A percentile compares a stretch with the other conserved stretches of the same genome.
Conservation (phyloP, 768 basidiomycete genomes). For the Mycena polygramma region DNA sequence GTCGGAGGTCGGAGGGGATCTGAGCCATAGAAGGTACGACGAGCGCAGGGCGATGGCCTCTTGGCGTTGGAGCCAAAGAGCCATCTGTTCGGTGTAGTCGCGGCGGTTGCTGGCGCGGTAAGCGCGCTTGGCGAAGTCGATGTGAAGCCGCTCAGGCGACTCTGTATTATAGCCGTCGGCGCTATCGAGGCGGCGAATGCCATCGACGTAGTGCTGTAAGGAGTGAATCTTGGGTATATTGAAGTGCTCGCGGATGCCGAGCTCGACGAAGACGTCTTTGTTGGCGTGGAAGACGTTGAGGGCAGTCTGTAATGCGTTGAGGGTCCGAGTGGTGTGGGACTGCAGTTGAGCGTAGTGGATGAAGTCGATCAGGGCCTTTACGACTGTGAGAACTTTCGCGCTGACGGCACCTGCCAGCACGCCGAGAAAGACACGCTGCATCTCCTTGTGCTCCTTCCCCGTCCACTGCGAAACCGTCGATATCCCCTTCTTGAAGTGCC, state of each 20-base stretch:
- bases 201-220: neutral
- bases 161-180: constrained; percentile 2
- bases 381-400: neutral
- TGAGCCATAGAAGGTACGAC: neutral
- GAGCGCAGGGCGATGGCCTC: constrained; percentile 17
- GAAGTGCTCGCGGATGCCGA: neutral
- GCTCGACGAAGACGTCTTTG: neutral
- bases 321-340: neutral
- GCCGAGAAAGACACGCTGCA: constrained; percentile 1
- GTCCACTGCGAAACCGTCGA: constrained; percentile 5
- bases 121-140: constrained; percentile 6
- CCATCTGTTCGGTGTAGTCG: constrained; percentile 30
- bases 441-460: constrained; percentile 1
- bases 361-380: constrained; percentile 1
- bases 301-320: neutral
- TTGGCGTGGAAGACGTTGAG: neutral
- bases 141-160: constrained; percentile 1
- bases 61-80: constrained; percentile 30
- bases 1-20: neutral
- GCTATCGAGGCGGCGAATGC: neutral
- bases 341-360: constrained; percentile 7
- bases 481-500: constrained; percentile 1
- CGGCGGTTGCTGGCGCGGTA: constrained; percentile 31
- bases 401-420: constrained; percentile 5
- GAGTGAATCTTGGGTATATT: constrained; percentile 6